phyloP scores from a whole-genome alignment of 352 stramenopile genomes.

The Phytophthora capsici region DNA sequence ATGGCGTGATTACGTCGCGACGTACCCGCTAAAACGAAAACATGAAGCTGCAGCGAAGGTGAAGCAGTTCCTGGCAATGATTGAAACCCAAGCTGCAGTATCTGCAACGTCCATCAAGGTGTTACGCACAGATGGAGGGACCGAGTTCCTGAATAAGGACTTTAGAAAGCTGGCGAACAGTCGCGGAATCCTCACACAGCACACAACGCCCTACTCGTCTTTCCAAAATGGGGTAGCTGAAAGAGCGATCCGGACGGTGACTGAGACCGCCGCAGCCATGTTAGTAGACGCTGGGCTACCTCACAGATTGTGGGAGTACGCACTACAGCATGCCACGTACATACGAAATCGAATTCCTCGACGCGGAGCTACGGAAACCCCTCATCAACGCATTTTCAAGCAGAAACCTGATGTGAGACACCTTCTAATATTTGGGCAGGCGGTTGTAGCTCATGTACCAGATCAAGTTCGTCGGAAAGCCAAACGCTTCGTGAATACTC shows the following conservation, averaged over 20 bases:
- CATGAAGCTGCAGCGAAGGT: not conserved
- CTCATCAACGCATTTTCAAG: slow-evolving; percentile 4
- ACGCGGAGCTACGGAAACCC: not conserved
- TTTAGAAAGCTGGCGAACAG: not conserved
- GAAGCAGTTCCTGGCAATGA: not conserved
- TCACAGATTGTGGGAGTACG: slow-evolving; percentile 11
- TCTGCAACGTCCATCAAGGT: not conserved
- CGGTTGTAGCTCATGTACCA: not conserved
- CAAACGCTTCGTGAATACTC: not conserved
- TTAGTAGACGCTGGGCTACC: not conserved
- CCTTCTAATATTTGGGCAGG: slow-evolving; percentile 1
- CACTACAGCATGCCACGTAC: slow-evolving; percentile 1
- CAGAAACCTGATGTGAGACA: not conserved
- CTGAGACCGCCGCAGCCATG: slow-evolving; percentile 7
- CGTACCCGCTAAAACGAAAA: not conserved
- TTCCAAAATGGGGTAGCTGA: slow-evolving; percentile 11
- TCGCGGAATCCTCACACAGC: not conserved
- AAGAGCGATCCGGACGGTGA: not conserved
- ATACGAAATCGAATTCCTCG: slow-evolving; percentile 9
- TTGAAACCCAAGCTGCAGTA: not conserved
- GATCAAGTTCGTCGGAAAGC: slow-evolving; percentile 2
- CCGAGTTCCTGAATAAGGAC: slow-evolving; percentile 9
- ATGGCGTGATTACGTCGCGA: slow-evolving; percentile 7
- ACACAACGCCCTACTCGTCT: not conserved
- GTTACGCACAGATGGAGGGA: slow-evolving; percentile 5